A percentile compares a stretch with the other conserved stretches of the same genome.
These are phyloP conservation scores for Euclidium syriacum DNA, from an alignment of 345 rosid genomes.

Conservation along the genomic window DNA sequence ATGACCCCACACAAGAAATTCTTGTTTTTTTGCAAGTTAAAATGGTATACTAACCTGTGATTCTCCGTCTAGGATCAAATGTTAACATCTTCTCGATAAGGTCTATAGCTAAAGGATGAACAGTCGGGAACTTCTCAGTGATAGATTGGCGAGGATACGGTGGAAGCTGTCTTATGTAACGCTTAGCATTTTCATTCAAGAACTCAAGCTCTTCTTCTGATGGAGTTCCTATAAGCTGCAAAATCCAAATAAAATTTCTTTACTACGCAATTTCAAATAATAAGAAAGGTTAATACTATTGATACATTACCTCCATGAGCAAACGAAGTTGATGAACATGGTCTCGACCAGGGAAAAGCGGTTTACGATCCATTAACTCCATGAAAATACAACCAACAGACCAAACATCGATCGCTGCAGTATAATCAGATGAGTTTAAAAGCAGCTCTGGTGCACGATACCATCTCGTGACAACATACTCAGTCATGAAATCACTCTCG, in stretches of 20 bases:
- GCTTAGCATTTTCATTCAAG: conserved; percentile 94
- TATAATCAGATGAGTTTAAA: conserved; percentile 86
- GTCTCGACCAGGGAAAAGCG: conserved; percentile 93
- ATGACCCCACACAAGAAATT: not conserved
- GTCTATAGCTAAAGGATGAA: conserved; percentile 81
- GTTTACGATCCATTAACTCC: conserved; percentile 97
- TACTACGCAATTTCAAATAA: not conserved
- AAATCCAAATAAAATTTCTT: conserved; percentile 13
- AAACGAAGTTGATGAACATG: conserved; percentile 91
- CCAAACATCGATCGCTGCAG: conserved; percentile 99
- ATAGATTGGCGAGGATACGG: conserved; percentile 69
- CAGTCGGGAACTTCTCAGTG: conserved; percentile 78
- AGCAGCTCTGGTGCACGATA: conserved; percentile 97
- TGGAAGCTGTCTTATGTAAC: conserved; percentile 79
- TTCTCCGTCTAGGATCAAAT: conserved; percentile 87
- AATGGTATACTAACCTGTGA: conserved; percentile 56
- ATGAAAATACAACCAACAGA: conserved; percentile 97
- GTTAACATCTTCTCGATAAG: conserved; percentile 97
- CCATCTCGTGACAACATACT: conserved; percentile 99
- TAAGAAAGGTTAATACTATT: conserved; percentile 16
- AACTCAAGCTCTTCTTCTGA: conserved; percentile 86
- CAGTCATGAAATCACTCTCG: conserved; percentile 98
- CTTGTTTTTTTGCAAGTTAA: not conserved
- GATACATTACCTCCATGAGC: conserved; percentile 98
- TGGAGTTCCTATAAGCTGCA: conserved; percentile 97